A percentile compares a stretch with the other conserved stretches of the same genome.
Conservation (phyloP, 306 rosid species). For the Citrullus amarus region DNA sequence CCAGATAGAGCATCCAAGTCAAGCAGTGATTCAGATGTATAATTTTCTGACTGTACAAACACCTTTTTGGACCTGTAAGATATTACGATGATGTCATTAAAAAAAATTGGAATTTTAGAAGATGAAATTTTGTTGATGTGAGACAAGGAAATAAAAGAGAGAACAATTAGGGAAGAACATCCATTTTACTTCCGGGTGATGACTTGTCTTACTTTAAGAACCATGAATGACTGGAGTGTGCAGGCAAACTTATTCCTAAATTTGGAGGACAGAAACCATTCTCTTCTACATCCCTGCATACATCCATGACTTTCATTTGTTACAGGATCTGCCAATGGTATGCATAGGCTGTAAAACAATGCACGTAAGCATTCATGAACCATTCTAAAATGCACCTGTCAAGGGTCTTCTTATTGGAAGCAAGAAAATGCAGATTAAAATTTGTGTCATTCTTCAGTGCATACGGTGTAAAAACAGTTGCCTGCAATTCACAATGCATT, state of each 20-base stretch:
- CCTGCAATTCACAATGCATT: slow-evolving; percentile 39
- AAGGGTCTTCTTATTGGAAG: slow-evolving; percentile 45
- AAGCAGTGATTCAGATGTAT: slow-evolving; percentile 50
- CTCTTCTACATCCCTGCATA: slow-evolving; percentile 50
- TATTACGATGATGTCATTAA: slow-evolving; percentile 9
- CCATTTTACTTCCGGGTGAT: neutral
- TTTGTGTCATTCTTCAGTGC: slow-evolving; percentile 66
- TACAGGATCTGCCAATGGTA: slow-evolving; percentile 1
- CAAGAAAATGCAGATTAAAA: slow-evolving; percentile 48
- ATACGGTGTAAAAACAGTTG: slow-evolving; percentile 68
- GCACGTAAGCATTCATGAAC: slow-evolving; percentile 5
- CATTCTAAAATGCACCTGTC: slow-evolving; percentile 37
- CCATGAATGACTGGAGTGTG: slow-evolving; percentile 69
- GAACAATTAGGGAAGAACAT: neutral
- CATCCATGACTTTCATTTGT: slow-evolving; percentile 14
- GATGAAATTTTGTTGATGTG: neutral
- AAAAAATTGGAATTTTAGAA: slow-evolving; percentile 5
- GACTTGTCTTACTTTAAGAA: slow-evolving; percentile 59
- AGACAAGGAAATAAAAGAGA: slow-evolving; percentile 11
- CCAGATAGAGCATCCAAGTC: slow-evolving; percentile 89
- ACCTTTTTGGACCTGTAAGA: slow-evolving; percentile 56
- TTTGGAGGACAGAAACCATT: slow-evolving; percentile 35
- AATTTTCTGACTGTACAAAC: slow-evolving; percentile 46
- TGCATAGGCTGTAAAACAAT: slow-evolving; percentile 4
- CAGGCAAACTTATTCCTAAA: slow-evolving; percentile 58